Evolutionary conservation across 768 basidiomycete genomes (phyloP).

Genomic region (Lentinula boryana): DNA sequence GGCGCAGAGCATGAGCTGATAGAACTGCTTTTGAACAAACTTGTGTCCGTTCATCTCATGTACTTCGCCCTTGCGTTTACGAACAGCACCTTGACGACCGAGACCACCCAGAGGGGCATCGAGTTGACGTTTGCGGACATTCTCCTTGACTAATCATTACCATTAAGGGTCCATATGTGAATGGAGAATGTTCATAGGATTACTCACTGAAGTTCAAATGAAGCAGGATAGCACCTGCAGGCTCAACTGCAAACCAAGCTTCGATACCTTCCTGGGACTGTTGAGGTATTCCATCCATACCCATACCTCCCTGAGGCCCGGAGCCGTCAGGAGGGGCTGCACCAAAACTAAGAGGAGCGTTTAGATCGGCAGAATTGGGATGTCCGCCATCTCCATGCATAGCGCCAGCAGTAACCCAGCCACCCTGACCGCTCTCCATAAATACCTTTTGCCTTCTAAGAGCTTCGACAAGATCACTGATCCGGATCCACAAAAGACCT

Average conservation of each 20-base stretch:
- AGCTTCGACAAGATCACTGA: conserved; percentile 92
- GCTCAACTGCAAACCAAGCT: conserved; percentile 96
- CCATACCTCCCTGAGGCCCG: conserved; percentile 24
- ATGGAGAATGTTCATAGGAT: conserved; percentile 3
- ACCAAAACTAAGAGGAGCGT: conserved; percentile 43
- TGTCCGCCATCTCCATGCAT: conserved; percentile 60
- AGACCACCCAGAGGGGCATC: conserved; percentile 83
- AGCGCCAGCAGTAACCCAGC: conserved; percentile 94
- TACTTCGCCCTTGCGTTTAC: conserved; percentile 96
- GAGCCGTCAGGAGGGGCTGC: conserved; percentile 32
- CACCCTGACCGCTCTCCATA: conserved; percentile 78
- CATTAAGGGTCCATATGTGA: conserved; percentile 8
- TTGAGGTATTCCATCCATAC: conserved; percentile 1
- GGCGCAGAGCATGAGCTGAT: conserved; percentile 97
- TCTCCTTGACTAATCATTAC: conserved; percentile 80
- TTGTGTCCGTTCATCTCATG: conserved; percentile 99
- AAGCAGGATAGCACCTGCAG: conserved; percentile 87
- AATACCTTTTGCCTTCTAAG: conserved; percentile 88
- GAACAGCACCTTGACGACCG: conserved; percentile 95
- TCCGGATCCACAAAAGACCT: conserved; percentile 90
- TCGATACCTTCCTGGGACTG: conserved; percentile 73
- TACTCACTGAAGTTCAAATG: conserved; percentile 87
- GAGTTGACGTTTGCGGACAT: conserved; percentile 91
- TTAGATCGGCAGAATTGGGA: conserved; percentile 34
- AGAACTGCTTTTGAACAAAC: conserved; percentile 96